Evolutionary conservation across 352 stramenopile genomes (phyloP).

Genomic region (Nannochloropsis limnetica): DNA sequence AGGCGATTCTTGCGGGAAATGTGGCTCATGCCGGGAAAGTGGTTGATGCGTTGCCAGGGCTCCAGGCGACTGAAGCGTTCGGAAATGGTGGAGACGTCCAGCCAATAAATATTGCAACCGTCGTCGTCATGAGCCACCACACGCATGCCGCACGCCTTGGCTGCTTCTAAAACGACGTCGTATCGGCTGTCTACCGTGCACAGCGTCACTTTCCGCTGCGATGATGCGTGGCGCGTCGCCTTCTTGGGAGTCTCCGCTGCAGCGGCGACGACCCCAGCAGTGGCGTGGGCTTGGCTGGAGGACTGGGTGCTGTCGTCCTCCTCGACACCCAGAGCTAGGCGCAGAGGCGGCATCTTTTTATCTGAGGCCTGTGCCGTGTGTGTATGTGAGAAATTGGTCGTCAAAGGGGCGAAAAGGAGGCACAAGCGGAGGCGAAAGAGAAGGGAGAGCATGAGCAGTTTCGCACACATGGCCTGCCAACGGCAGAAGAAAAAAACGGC

Average conservation of each 20-base stretch:
- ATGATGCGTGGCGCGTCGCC: not conserved
- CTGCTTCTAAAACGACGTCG: conserved; percentile 39
- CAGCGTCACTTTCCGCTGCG: not conserved
- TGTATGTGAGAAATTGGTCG: not conserved
- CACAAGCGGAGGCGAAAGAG: not conserved
- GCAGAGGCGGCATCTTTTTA: not conserved
- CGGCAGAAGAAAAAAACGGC: not conserved
- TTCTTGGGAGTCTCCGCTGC: not conserved
- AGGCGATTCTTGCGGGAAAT: conserved; percentile 86
- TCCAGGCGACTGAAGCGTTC: conserved; percentile 73
- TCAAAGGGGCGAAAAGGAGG: not conserved
- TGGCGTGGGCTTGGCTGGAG: not conserved
- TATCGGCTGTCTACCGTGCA: conserved; percentile 35
- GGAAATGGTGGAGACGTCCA: conserved; percentile 79
- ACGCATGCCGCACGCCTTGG: conserved; percentile 33
- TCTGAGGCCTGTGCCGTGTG: not conserved
- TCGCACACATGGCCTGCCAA: not conserved
- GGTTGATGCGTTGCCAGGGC: conserved; percentile 83
- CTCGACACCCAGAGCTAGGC: not conserved
- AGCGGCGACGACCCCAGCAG: not conserved
- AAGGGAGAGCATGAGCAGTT: not conserved
- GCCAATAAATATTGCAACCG: conserved; percentile 81
- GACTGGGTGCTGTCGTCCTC: not conserved
- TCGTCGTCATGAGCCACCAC: conserved; percentile 59
- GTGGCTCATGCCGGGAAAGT: conserved; percentile 86